phyloP scores from a whole-genome alignment of 805 yeast genomes.

The Henningerozyma blattae region DNA sequence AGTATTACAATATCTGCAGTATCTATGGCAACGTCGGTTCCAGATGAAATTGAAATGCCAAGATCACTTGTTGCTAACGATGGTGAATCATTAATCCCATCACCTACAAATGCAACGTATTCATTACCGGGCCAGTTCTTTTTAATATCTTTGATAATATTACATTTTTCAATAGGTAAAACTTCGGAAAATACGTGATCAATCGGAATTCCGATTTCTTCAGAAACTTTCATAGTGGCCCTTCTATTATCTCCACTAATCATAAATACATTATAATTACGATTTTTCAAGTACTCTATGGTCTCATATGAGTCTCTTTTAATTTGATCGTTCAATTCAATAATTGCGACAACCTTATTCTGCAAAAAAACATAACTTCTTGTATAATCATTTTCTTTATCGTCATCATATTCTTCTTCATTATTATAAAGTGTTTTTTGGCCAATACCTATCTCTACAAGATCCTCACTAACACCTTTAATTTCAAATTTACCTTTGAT shows the following conservation, averaged over 20 bases:
- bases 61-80: slow-evolving; percentile 81
- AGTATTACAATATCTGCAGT: slow-evolving; percentile 88
- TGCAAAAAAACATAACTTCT: slow-evolving; percentile 48
- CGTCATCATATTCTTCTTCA: slow-evolving; percentile 9
- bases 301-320: slow-evolving; percentile 55
- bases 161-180: slow-evolving; percentile 66
- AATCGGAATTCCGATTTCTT: slow-evolving; percentile 50
- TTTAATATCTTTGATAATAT: slow-evolving; percentile 48
- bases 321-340: slow-evolving; percentile 57
- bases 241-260: slow-evolving; percentile 75
- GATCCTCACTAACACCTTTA: slow-evolving; percentile 5
- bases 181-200: slow-evolving; percentile 63
- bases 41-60: slow-evolving; percentile 85
- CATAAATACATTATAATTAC: slow-evolving; percentile 60
- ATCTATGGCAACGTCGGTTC: slow-evolving; percentile 93
- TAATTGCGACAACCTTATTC: slow-evolving; percentile 44
- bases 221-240: slow-evolving; percentile 56
- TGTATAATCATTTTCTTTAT: slow-evolving; percentile 29
- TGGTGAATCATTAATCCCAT: slow-evolving; percentile 97
- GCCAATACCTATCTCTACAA: background rate
- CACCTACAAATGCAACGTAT: slow-evolving; percentile 83
- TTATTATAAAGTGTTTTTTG: slow-evolving; percentile 1
- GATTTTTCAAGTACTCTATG: slow-evolving; percentile 37
- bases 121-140: slow-evolving; percentile 18
- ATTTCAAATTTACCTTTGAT: slow-evolving; percentile 14